Conservation (phyloP, 352 stramenopile genomes). For the Phytophthora cactorum region DNA sequence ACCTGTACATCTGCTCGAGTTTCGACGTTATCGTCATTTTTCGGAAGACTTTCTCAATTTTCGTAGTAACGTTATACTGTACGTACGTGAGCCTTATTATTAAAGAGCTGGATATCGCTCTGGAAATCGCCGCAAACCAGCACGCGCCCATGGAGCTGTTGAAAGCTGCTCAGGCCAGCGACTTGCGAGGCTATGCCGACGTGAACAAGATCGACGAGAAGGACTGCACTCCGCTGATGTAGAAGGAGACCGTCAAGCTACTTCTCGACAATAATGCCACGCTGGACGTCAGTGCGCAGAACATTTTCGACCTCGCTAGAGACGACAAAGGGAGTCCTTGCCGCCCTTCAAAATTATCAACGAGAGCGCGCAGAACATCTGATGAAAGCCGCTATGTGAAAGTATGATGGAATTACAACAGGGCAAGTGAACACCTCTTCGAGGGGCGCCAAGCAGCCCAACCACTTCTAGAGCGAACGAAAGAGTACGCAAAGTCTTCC, state of each 20-base stretch:
- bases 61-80: too few relatives aligned
- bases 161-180: neutral
- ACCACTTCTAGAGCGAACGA: neutral
- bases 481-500: neutral
- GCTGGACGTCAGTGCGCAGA: constrained; percentile 10
- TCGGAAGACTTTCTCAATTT: too few relatives aligned
- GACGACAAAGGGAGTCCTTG: neutral
- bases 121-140: neutral
- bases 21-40: too few relatives aligned
- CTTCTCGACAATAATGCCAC: constrained; percentile 15
- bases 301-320: constrained; percentile 12
- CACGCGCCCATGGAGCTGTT: constrained; percentile 6
- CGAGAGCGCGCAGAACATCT: neutral
- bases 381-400: neutral
- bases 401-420: constrained; percentile 8
- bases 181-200: constrained; percentile 1
- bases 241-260: constrained; percentile 7
- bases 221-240: constrained; percentile 12
- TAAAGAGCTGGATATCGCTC: neutral
- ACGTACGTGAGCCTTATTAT: too few relatives aligned
- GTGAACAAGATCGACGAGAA: constrained; percentile 14
- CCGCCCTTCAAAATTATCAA: constrained; percentile 10
- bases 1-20: too few relatives aligned
- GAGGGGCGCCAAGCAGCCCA: constrained; percentile 3
- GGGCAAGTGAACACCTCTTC: constrained; percentile 12